Conservation (phyloP, 1,284 basidiomycete species). For the Ceratobasidium papillatum region DNA sequence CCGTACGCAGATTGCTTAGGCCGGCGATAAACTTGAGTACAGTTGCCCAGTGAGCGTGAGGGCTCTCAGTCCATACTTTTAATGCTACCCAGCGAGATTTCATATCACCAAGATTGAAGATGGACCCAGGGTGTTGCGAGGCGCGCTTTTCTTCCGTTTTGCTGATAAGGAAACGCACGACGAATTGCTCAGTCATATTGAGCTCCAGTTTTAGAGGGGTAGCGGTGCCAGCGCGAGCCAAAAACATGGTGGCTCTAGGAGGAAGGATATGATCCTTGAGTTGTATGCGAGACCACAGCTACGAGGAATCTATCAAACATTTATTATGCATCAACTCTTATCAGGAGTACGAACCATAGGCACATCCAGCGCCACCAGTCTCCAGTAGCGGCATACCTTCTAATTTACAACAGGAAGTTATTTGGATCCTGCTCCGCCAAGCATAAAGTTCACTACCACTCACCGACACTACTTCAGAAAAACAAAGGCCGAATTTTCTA, state of each 20-base stretch:
- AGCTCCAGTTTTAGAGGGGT: not conserved
- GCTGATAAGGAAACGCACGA: not conserved
- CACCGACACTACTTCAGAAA: not conserved
- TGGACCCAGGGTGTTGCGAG: not conserved
- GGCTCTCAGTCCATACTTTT: too few species aligned
- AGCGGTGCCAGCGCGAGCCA: not conserved
- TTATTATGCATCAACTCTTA: not conserved
- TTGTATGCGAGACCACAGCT: not conserved
- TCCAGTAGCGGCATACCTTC: slow-evolving; percentile 1
- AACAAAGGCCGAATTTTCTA: not conserved
- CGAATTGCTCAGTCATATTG: not conserved
- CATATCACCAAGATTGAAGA: not conserved
- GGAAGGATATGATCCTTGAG: not conserved
- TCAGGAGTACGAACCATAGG: not conserved
- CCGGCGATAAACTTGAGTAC: not conserved
- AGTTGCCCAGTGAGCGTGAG: too few species aligned
- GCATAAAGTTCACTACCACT: not conserved
- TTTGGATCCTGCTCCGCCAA: too few species aligned
- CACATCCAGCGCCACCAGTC: not conserved
- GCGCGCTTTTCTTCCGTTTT: not conserved
- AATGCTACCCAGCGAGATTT: not conserved
- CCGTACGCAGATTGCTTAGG: not conserved
- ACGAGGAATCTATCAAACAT: not conserved
- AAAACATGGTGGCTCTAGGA: not conserved
- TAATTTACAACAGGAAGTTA: not conserved